Conservation (phyloP, 352 stramenopile genomes). For the Globisporangium radiosum region DNA sequence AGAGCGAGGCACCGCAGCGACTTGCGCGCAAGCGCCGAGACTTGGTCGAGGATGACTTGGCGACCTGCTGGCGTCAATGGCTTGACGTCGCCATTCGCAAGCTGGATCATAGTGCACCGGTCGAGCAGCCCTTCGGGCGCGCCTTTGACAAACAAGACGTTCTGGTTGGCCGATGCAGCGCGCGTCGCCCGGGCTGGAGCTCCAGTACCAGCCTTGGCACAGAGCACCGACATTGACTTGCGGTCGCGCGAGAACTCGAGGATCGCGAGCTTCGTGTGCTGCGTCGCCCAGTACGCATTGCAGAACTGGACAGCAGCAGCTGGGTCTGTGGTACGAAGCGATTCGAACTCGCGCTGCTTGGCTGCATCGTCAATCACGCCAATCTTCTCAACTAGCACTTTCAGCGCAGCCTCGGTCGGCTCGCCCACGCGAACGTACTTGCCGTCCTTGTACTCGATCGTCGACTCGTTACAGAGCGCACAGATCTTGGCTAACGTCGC, state of each 20-base stretch:
- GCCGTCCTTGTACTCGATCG: constrained; percentile 82
- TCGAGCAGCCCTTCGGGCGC: constrained; percentile 96
- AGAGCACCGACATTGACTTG: constrained; percentile 98
- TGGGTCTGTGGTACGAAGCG: constrained; percentile 52
- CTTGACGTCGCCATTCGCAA: constrained; percentile 89
- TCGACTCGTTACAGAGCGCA: constrained; percentile 96
- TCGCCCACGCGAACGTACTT: constrained; percentile 92
- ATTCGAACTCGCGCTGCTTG: constrained; percentile 57
- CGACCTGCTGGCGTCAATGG: constrained; percentile 87
- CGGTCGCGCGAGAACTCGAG: constrained; percentile 96
- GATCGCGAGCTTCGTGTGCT: constrained; percentile 90
- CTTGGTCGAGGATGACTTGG: constrained; percentile 85
- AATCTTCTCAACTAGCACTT: constrained; percentile 94
- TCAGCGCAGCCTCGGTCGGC: constrained; percentile 96
- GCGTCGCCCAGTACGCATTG: constrained; percentile 69
- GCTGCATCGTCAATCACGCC: constrained; percentile 66
- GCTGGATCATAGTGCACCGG: constrained; percentile 92
- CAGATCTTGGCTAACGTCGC: constrained; percentile 87
- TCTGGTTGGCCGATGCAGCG: constrained; percentile 65
- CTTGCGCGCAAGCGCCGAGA: constrained; percentile 88
- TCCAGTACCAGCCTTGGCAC: constrained; percentile 33
- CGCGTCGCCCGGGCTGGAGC: constrained; percentile 40
- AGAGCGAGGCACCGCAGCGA: constrained; percentile 95
- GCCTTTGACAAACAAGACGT: constrained; percentile 98
- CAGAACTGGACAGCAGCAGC: constrained; percentile 76